Evolutionary conservation across 768 basidiomycete species (phyloP).

Genomic region (Lactifluus hygrophoroides): DNA sequence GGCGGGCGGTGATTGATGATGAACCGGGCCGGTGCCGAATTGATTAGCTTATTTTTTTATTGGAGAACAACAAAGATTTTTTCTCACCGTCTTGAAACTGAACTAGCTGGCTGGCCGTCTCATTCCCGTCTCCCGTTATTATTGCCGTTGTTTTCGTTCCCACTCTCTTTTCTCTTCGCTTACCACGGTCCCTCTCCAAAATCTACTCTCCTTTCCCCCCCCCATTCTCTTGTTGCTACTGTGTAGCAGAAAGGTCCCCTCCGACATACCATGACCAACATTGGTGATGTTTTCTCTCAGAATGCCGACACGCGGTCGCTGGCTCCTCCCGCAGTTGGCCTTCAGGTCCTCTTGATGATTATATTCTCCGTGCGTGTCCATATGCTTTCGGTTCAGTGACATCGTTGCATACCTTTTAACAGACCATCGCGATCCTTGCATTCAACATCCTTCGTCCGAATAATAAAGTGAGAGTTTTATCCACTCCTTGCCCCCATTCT

Average conservation of each 20-base stretch:
- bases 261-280: slow-evolving; percentile 25
- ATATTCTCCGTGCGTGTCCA: slow-evolving; percentile 54
- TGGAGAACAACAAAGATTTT: no score
- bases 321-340: slow-evolving; percentile 71
- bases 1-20: no score
- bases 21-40: no score
- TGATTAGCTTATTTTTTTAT: no score
- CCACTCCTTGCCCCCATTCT: neutral
- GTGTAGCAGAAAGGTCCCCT: neutral
- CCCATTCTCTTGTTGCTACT: neutral
- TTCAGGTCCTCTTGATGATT: slow-evolving; percentile 70
- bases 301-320: slow-evolving; percentile 46
- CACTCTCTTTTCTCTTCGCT: neutral
- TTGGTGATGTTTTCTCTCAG: slow-evolving; percentile 27
- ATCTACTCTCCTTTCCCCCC: neutral
- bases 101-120: no score
- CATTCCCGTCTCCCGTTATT: no score
- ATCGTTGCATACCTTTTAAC: slow-evolving; percentile 4
- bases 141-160: neutral
- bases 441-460: slow-evolving; percentile 86
- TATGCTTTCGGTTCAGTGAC: neutral
- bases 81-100: no score
- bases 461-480: slow-evolving; percentile 55
- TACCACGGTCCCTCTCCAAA: neutral
- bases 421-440: slow-evolving; percentile 58